A percentile compares a stretch with the other conserved stretches of the same genome.
phyloP scores from a whole-genome alignment of 257 asterid species.

The Solanum ossicruentum region DNA sequence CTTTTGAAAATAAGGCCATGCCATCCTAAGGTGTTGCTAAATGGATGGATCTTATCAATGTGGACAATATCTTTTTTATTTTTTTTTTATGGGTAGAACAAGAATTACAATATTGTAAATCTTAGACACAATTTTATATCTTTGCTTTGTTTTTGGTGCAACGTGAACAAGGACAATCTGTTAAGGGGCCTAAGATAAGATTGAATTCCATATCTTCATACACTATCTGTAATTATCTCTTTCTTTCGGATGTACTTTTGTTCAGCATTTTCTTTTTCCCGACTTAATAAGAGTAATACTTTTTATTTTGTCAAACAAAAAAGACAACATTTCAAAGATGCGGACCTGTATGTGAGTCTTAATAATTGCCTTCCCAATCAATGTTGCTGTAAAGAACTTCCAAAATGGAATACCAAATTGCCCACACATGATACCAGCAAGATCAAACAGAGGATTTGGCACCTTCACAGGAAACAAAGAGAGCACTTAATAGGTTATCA shows the following conservation, averaged over 20 bases:
- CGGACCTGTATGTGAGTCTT: conserved; percentile 29
- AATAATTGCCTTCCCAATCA: conserved; percentile 23
- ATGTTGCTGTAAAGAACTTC: conserved; percentile 23
- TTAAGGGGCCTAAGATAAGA: not conserved
- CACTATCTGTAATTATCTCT: not conserved
- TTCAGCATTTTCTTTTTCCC: not conserved
- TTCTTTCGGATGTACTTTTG: not conserved
- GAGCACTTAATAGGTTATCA: not conserved
- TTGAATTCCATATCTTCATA: not conserved
- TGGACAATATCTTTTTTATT: not conserved
- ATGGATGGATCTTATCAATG: too few relatives aligned
- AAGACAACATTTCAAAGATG: not conserved
- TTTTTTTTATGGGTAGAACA: not conserved
- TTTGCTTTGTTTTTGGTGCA: not conserved
- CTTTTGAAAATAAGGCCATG: not conserved
- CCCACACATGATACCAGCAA: conserved; percentile 31
- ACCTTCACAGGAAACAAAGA: conserved; percentile 8
- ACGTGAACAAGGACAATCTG: not conserved
- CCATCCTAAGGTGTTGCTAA: too few relatives aligned
- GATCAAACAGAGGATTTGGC: conserved; percentile 32
- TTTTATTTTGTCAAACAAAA: not conserved
- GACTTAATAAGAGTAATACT: not conserved
- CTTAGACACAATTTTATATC: not conserved
- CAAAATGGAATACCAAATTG: conserved; percentile 28
- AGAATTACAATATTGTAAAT: not conserved